Evolutionary conservation across 441 rosid genomes (phyloP), one percentile per base, ranked within the genome.

Genomic region (Euphorbia schlechtendalii): DNA sequence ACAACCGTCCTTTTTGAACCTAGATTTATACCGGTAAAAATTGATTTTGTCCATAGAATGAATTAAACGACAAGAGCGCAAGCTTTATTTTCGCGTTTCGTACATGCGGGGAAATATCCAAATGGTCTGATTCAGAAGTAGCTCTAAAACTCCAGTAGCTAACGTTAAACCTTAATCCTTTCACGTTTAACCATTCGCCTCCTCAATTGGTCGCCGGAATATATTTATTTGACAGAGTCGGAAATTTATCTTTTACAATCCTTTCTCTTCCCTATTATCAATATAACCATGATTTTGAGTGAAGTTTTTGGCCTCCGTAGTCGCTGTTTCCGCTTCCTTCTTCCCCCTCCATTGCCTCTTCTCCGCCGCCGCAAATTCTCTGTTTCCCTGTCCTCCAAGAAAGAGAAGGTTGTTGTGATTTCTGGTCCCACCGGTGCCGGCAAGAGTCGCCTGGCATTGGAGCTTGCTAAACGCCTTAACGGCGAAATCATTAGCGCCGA

Each of bases 401-500:
- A 80, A 73, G 76, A 77, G 77, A 89, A 84, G 73, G 85, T 89
- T 17, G 76, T 92, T 32, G 96, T 89, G 56, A 84, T 92, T 43
- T 89, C 96, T 59, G 98, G 96, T 12, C 98, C 96, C 58, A 92
- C 96, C 17, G 94, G 98, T 6, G 74, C 98, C 18, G 98, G 96
- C 0, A 92, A 92, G 83, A 79, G 82, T 76, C 83, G 83, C 21
- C 94, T 89, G 21, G 94, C 98, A 3, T 4, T 92, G 59, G 98
- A 88, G 82, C 96, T 89, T 17, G 96, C 98, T 11, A 89, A 75
- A 84, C 89, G 85, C 38, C 89, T 92, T 59, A 81, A 84, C 65
- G 98, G 96, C 9, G 94, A 92, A 85, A 88, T 92, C 74, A 81
- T 90, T 72, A 90, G 96, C 75, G 98, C 96, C 45, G 96, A 92